These are phyloP conservation scores for Saccharomyces hybrid DNA, from an alignment of 1,139 yeast species.

Conservation along the genomic window DNA sequence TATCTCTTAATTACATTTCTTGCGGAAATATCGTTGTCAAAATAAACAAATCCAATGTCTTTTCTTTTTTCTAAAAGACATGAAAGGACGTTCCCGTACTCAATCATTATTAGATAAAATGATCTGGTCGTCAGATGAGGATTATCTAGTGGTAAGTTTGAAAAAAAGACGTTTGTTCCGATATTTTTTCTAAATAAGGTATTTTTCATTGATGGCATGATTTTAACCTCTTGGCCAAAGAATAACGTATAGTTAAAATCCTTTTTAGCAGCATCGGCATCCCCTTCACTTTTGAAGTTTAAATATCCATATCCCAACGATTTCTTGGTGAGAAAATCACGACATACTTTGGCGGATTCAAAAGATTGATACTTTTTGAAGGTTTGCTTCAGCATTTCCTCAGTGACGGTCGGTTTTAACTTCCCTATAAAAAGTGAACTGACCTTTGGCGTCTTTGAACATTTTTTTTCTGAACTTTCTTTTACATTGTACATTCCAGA, in stretches of 20 bases:
- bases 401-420: constrained; percentile 35
- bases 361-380: constrained; percentile 37
- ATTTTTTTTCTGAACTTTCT: not conserved
- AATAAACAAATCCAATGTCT: constrained; percentile 40
- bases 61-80: constrained; percentile 39
- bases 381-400: constrained; percentile 31
- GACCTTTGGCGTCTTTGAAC: not conserved
- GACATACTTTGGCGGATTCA: constrained; percentile 42
- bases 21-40: constrained; percentile 36
- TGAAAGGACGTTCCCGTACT: constrained; percentile 38
- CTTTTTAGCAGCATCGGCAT: constrained; percentile 38
- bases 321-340: constrained; percentile 32
- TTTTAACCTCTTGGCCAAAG: constrained; percentile 39
- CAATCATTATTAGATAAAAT: constrained; percentile 38
- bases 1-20: constrained; percentile 33
- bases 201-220: constrained; percentile 44
- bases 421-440: constrained; percentile 39
- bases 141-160: constrained; percentile 33
- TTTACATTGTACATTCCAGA: not conserved
- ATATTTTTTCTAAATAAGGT: constrained; percentile 22
- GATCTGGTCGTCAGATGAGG: constrained; percentile 33
- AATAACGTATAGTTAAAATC: constrained; percentile 39
- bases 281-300: constrained; percentile 35
- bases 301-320: constrained; percentile 48
- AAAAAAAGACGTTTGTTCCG: constrained; percentile 24